Evolutionary conservation across 371 early-diverging fungal genomes (phyloP), one percentile per base, ranked within the genome.

Genomic region (Mortierella polycephala): DNA sequence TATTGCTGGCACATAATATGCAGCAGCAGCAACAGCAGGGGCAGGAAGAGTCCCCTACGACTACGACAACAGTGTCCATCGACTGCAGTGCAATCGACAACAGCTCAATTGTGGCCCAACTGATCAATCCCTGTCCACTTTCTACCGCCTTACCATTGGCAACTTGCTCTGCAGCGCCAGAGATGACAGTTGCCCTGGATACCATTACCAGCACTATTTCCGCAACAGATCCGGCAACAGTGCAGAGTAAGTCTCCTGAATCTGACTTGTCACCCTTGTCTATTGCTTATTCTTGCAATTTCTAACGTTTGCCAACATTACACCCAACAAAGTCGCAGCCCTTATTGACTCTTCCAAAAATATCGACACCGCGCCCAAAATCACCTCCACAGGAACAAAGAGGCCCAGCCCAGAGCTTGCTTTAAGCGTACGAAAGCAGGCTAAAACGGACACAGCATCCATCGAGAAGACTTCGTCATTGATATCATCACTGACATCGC

Each of bases 331-430:
- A 67, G 67, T 67, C 41, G 67, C 67, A 20, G 62, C 52, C 41
- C 58, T 67, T 41, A 39, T 73, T 8, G 54, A 63, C 56, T 54
- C 69, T 18, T 64, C 69, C 41, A 69, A 61, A 39, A 21, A 45
- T 9, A 20, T 62, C 11, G 57, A 56, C 14, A 55, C 30, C 37
- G 18, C 52, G 18, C 11, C 56, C 1, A 5, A 30, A 30, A 30
- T 53, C 23, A 14, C 49, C 39, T 55, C 64, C 9, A 30, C 44
- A 23, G 51, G 42, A 8, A 30, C 51, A 4, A 75, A 75, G 67
- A 62, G 76, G 16, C 46, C 67, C 18, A 75, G 71, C 44, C 76
- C 71, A 5, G 76, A 75, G 47, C 76, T 71, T 4, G 21, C 46
- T 12, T 16, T 64, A 7, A 41, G 60, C 41, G 46, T 71, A 40